Base-by-base conservation (phyloP, 73 alveolate genomes). In the Uronychia setigera region DNA sequence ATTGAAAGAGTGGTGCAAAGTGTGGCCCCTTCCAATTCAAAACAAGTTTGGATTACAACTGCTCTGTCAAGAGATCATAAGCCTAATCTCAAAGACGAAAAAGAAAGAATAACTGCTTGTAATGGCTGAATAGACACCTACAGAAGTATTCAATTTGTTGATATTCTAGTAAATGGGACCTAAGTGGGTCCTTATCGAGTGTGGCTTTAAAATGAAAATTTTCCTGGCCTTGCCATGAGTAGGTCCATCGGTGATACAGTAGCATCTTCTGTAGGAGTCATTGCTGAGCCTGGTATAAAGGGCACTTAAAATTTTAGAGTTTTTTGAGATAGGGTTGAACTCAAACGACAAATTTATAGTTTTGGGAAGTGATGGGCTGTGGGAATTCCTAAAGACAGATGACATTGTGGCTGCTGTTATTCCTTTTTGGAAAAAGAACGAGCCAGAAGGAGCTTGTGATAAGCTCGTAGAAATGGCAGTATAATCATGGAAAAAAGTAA, bases 51-150 rank as follows among this genome's bases (percentile, higher is more conserved):
- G 95, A 84, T 79, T 27, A 79, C 88, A 81, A 78, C 86, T 57
- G 93, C 94, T 34, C 82, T 97, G 33, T 93, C 98, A 28, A 77
- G 98, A 78, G 99, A 97, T 92, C 99, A 97, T 83, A 97, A 96
- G 81, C 99, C 99, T 27, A 93, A 90, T 28, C 90, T 82, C 11
- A 87, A 91, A 78, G 98, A 96, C 82, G 99, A 97, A 88, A 88
- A 92, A 1, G 96, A 87, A 46, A 82, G 99, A 91, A 96, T 97
- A 31, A 35, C 79, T 35, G 74, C 87, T 1, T 58, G 84, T 60
- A 94, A 94, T 58, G 99, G 99, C 1, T 91, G 97, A 35, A 92
- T 97, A 30, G 97, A 93, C 80, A 93, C 97, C 14, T 90, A 86
- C 79, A 78, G 87, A 31, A 86, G 67, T 46, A 46, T 46, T 46